phyloP scores from a whole-genome alignment of 495 filamentous ascomycete genomes.

The Ascobolus immersus region DNA sequence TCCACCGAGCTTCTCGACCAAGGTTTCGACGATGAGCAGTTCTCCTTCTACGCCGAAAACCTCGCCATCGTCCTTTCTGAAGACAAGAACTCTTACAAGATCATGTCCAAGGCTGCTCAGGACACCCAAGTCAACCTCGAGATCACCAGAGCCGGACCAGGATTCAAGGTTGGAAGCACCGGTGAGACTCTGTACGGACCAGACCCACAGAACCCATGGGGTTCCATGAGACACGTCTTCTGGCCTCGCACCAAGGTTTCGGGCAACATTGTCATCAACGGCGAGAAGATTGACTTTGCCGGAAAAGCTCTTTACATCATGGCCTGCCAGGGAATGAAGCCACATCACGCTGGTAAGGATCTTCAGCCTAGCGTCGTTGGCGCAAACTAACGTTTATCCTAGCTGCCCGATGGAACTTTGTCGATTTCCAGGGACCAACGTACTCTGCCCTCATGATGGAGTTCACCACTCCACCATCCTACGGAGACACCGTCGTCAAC shows the following conservation, averaged over 20 bases:
- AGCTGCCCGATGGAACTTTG: conserved; percentile 84
- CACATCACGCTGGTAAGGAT: conserved; percentile 61
- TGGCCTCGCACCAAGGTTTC: conserved; percentile 68
- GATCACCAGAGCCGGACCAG: conserved; percentile 47
- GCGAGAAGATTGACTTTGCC: conserved; percentile 56
- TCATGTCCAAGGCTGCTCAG: conserved; percentile 64
- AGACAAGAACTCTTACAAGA: conserved; percentile 50
- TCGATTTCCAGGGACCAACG: conserved; percentile 65
- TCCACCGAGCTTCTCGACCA: conserved; percentile 48
- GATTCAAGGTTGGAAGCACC: conserved; percentile 64
- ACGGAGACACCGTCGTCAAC: conserved; percentile 65
- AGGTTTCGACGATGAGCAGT: conserved; percentile 62
- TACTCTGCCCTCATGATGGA: conserved; percentile 87
- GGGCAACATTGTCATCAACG: conserved; percentile 62
- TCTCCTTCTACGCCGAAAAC: conserved; percentile 59
- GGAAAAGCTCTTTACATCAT: conserved; percentile 54
- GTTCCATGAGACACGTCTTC: conserved; percentile 68
- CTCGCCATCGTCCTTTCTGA: conserved; percentile 59
- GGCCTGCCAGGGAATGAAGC: conserved; percentile 94
- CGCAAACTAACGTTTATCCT: neutral
- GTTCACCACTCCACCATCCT: conserved; percentile 82
- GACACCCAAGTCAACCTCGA: conserved; percentile 59
- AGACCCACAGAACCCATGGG: conserved; percentile 66
- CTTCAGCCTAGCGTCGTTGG: neutral
- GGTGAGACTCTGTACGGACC: conserved; percentile 69